Evolutionary conservation across 1,284 basidiomycete genomes (phyloP).

Genomic region (Vanrija humicola): DNA sequence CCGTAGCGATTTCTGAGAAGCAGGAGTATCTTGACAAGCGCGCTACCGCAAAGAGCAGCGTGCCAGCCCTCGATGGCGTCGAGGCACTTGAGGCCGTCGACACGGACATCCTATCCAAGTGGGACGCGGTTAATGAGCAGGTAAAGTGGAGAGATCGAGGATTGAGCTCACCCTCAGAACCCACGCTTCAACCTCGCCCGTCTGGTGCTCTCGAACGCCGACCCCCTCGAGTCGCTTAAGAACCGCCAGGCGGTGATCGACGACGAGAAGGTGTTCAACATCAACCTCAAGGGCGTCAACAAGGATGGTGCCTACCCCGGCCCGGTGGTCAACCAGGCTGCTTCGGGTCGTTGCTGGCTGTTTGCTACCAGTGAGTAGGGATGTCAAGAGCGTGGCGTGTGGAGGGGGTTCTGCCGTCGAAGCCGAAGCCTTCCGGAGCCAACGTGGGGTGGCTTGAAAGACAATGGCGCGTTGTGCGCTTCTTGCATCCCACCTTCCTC

Average conservation of each 20-base stretch:
- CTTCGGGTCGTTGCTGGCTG: conserved; percentile 84
- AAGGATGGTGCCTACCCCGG: conserved; percentile 50
- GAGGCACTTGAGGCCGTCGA: conserved; percentile 48
- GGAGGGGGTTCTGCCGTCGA: too few relatives aligned
- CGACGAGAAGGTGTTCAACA: conserved; percentile 80
- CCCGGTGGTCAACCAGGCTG: conserved; percentile 83
- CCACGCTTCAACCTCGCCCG: conserved; percentile 72
- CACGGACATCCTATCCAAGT: conserved; percentile 57
- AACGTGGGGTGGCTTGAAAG: too few relatives aligned
- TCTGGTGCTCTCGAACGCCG: conserved; percentile 70
- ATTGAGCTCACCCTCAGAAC: conserved; percentile 25
- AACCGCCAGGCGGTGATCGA: conserved; percentile 62
- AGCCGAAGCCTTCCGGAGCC: too few relatives aligned
- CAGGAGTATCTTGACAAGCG: conserved; percentile 6
- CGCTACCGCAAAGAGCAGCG: not conserved
- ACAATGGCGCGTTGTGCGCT: not conserved
- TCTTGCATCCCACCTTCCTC: too few relatives aligned
- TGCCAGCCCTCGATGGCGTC: not conserved
- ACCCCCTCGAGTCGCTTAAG: conserved; percentile 64
- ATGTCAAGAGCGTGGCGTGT: too few relatives aligned
- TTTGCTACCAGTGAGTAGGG: conserved; percentile 67
- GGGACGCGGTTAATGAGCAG: conserved; percentile 60
- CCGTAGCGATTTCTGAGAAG: conserved; percentile 5
- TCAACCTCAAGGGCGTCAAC: conserved; percentile 62
- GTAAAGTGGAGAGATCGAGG: conserved; percentile 23